Percentiles rank a stretch among this genome's conserved stretches.
Conservation (phyloP, 129 eudicot species). For the Pittosporum tobira region DNA sequence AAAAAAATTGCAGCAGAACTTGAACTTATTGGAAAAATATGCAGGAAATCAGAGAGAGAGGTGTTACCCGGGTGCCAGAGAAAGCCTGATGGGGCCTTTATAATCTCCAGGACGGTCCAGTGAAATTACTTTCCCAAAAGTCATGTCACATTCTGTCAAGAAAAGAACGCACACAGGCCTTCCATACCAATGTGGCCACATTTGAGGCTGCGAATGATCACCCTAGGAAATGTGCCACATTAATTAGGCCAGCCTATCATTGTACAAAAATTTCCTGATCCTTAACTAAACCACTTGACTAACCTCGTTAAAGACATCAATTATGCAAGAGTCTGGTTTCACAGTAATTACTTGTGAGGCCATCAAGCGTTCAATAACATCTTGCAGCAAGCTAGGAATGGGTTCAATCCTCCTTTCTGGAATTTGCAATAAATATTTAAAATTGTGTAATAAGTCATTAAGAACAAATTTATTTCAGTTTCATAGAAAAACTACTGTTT, state of each 20-base stretch:
- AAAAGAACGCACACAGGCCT: slow-evolving; percentile 58
- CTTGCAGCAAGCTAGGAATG: slow-evolving; percentile 55
- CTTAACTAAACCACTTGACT: background rate
- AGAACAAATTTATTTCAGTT: background rate
- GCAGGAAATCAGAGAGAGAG: slow-evolving; percentile 17
- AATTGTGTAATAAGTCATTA: background rate
- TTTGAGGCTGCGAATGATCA: slow-evolving; percentile 64
- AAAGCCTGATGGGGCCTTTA: slow-evolving; percentile 55
- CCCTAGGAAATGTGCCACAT: slow-evolving; percentile 33
- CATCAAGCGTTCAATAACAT: slow-evolving; percentile 43
- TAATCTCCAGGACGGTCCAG: slow-evolving; percentile 53
- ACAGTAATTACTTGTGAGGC: slow-evolving; percentile 38
- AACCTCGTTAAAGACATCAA: slow-evolving; percentile 72
- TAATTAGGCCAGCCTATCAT: slow-evolving; percentile 11
- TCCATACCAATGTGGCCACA: slow-evolving; percentile 64
- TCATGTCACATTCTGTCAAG: slow-evolving; percentile 62
- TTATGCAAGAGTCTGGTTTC: slow-evolving; percentile 66
- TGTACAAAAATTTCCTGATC: slow-evolving; percentile 1
- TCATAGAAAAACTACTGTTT: background rate
- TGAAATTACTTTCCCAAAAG: slow-evolving; percentile 45
- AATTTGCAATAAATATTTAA: too few relatives aligned
- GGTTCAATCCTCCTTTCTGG: slow-evolving; percentile 37
- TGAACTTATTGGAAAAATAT: too few relatives aligned
- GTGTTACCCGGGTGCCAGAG: slow-evolving; percentile 66
- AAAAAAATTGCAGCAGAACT: too few relatives aligned